Percentiles rank a stretch among this genome's conserved stretches.
These are phyloP conservation scores for Penicillium sp. DNA, from an alignment of 2,329 filamentous ascomycete genomes.

Conservation along the genomic window DNA sequence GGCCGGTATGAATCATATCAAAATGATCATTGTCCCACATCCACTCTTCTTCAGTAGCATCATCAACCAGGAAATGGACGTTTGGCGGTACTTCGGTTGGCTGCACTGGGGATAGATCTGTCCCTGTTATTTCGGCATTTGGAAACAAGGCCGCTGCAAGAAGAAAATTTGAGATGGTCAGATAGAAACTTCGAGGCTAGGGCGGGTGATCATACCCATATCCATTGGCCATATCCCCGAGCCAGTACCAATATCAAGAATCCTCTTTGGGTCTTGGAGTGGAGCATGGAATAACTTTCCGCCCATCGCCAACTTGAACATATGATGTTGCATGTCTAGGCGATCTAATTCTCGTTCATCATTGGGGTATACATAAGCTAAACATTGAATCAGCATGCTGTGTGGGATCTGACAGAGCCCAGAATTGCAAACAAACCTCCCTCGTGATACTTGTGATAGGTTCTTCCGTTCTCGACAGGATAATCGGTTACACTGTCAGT, in stretches of 20 bases:
- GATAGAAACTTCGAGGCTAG: not conserved
- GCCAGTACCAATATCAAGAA: slow-evolving; percentile 60
- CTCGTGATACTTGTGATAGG: slow-evolving; percentile 47
- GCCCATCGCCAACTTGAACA: slow-evolving; percentile 50
- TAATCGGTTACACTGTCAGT: slow-evolving; percentile 46
- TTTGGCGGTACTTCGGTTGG: slow-evolving; percentile 66
- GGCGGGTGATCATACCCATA: slow-evolving; percentile 48
- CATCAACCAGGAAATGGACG: slow-evolving; percentile 71
- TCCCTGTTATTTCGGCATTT: slow-evolving; percentile 58
- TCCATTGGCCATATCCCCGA: slow-evolving; percentile 68
- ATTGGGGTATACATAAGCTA: slow-evolving; percentile 50
- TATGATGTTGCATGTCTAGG: slow-evolving; percentile 55
- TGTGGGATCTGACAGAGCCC: not conserved
- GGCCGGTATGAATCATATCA: slow-evolving; percentile 60
- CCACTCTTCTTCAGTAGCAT: slow-evolving; percentile 62
- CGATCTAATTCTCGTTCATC: slow-evolving; percentile 56
- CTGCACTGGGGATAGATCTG: slow-evolving; percentile 67
- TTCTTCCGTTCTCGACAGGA: slow-evolving; percentile 42
- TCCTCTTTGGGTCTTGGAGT: slow-evolving; percentile 44
- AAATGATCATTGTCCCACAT: slow-evolving; percentile 51
- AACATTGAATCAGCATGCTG: slow-evolving; percentile 14
- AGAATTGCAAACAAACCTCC: slow-evolving; percentile 33
- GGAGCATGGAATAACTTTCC: slow-evolving; percentile 49
- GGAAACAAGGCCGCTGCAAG: slow-evolving; percentile 50
- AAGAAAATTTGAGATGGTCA: slow-evolving; percentile 11